phyloP scores from a whole-genome alignment of 1,139 yeast species.

The Neolecta irregularis region DNA sequence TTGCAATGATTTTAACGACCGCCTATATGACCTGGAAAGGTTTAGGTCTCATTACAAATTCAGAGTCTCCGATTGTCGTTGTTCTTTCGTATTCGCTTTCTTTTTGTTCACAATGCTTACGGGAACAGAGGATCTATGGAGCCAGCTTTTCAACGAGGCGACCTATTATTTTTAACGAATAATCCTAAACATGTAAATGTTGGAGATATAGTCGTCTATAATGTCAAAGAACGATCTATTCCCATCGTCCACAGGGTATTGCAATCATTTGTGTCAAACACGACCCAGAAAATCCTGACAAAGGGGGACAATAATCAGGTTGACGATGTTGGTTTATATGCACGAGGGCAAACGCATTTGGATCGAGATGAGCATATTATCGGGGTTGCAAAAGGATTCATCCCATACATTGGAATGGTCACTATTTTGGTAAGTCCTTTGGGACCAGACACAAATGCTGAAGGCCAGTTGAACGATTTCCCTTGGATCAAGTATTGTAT shows the following conservation, averaged over 20 bases:
- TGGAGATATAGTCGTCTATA: constrained; percentile 97
- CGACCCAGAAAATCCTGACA: constrained; percentile 41
- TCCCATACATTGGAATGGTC: constrained; percentile 84
- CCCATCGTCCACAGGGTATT: constrained; percentile 94
- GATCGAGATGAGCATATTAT: constrained; percentile 63
- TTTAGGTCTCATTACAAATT: constrained; percentile 44
- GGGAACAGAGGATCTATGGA: constrained; percentile 99
- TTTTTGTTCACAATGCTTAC: too few relatives aligned
- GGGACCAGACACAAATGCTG: too few relatives aligned
- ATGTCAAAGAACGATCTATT: constrained; percentile 59
- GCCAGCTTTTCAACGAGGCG: constrained; percentile 98
- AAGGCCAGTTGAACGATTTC: constrained; percentile 53
- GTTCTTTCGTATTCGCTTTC: too few relatives aligned
- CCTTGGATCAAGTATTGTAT: constrained; percentile 56
- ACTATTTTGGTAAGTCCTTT: too few relatives aligned
- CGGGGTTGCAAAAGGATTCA: constrained; percentile 80
- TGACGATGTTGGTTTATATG: constrained; percentile 77
- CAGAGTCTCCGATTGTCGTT: constrained; percentile 89
- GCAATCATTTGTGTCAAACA: constrained; percentile 44
- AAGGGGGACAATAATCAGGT: constrained; percentile 94
- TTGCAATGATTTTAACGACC: too few relatives aligned
- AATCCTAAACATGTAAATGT: constrained; percentile 50
- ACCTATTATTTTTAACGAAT: constrained; percentile 81
- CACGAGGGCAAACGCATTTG: constrained; percentile 58
- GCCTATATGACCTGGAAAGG: too few relatives aligned